These are phyloP conservation scores for Tricholoma matsutake DNA, from an alignment of 768 basidiomycete species.

Conservation along the genomic window DNA sequence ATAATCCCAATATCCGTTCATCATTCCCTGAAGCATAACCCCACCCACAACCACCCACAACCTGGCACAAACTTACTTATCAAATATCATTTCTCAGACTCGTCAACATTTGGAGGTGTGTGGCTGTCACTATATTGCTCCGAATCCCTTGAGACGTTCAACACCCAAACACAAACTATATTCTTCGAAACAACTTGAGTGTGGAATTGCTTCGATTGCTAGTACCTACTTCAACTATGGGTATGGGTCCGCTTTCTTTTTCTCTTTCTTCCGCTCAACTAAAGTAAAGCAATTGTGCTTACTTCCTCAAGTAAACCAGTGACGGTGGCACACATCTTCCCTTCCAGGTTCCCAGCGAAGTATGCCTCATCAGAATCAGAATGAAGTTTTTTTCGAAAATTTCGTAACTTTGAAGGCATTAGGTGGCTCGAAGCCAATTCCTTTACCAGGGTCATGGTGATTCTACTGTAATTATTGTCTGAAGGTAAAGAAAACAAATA, in stretches of 20 bases:
- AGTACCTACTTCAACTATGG: not conserved
- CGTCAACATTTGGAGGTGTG: not conserved
- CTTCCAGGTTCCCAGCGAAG: not conserved
- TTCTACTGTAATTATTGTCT: no score
- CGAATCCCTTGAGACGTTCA: not conserved
- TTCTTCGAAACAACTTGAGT: not conserved
- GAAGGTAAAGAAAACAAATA: no score
- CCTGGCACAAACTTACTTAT: not conserved
- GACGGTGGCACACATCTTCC: not conserved
- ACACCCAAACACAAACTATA: not conserved
- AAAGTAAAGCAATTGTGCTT: not conserved
- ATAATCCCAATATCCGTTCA: no score
- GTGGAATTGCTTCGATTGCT: not conserved
- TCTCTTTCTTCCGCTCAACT: not conserved
- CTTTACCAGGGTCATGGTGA: no score
- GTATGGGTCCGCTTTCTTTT: not conserved
- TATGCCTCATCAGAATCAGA: no score
- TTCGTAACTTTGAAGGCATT: no score
- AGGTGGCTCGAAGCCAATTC: no score
- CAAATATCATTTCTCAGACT: not conserved
- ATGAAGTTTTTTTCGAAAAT: no score
- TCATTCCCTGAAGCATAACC: not conserved
- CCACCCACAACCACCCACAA: not conserved
- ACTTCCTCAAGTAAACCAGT: not conserved
- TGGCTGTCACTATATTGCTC: not conserved